Percentiles rank a stretch among this genome's conserved stretches.
Conservation (phyloP, 345 rosid species). For the Salix exigua region DNA sequence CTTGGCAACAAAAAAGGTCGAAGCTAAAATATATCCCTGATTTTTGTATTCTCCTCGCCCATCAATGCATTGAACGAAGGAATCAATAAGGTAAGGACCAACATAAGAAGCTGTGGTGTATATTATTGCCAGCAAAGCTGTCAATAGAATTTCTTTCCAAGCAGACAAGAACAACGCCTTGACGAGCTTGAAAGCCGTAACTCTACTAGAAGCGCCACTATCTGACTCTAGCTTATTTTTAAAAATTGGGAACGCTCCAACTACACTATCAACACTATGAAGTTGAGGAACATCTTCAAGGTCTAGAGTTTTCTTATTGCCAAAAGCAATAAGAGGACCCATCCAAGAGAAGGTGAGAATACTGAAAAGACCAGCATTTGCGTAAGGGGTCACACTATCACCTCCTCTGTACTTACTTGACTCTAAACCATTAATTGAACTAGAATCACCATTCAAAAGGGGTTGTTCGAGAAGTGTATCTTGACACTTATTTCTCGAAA, state of each 20-base stretch:
- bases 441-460: constrained; percentile 28
- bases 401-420: constrained; percentile 24
- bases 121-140: constrained; percentile 14
- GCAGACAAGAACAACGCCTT: constrained; percentile 16
- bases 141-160: constrained; percentile 27
- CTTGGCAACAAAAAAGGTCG: constrained; percentile 27
- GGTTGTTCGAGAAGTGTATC: constrained; percentile 38
- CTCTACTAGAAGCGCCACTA: not conserved
- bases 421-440: not conserved
- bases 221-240: constrained; percentile 14
- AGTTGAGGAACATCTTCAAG: constrained; percentile 31
- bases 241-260: constrained; percentile 15
- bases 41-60: constrained; percentile 17
- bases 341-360: constrained; percentile 25
- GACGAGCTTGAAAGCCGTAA: constrained; percentile 19
- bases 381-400: constrained; percentile 22
- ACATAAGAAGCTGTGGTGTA: constrained; percentile 31
- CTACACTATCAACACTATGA: constrained; percentile 19
- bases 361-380: constrained; percentile 25
- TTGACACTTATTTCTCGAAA: constrained; percentile 32
- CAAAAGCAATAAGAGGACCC: constrained; percentile 17
- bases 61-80: constrained; percentile 32
- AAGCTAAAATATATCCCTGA: constrained; percentile 30
- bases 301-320: constrained; percentile 28
- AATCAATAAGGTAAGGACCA: constrained; percentile 36